Percentiles rank a stretch among this genome's conserved stretches.
phyloP scores from a whole-genome alignment of 2,329 filamentous ascomycete genomes.

The Madurella fahalii region DNA sequence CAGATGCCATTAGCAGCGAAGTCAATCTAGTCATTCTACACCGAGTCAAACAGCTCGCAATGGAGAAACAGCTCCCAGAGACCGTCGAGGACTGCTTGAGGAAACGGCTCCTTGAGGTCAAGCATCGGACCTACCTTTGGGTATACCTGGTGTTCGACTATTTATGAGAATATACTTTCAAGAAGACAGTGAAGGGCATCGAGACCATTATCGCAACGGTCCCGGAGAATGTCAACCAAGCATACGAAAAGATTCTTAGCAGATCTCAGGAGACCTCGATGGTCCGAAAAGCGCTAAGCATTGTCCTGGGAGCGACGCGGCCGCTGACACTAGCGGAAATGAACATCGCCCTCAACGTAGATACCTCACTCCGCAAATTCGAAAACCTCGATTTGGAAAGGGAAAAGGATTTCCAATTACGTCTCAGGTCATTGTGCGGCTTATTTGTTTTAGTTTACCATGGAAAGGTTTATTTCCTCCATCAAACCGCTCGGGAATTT shows the following conservation, averaged over 20 bases:
- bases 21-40: slow-evolving; percentile 33
- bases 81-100: slow-evolving; percentile 7
- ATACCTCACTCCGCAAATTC: neutral
- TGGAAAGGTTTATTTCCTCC: slow-evolving; percentile 21
- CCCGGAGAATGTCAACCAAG: slow-evolving; percentile 29
- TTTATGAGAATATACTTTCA: slow-evolving; percentile 18
- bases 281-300: slow-evolving; percentile 9
- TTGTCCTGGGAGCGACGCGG: slow-evolving; percentile 15
- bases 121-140: slow-evolving; percentile 38
- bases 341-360: slow-evolving; percentile 16
- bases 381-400: slow-evolving; percentile 12
- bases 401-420: slow-evolving; percentile 18
- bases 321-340: slow-evolving; percentile 19
- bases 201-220: slow-evolving; percentile 14
- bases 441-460: slow-evolving; percentile 29
- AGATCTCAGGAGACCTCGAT: slow-evolving; percentile 8
- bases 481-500: slow-evolving; percentile 33
- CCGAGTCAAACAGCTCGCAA: slow-evolving; percentile 24
- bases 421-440: slow-evolving; percentile 27
- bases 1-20: slow-evolving; percentile 33
- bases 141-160: slow-evolving; percentile 35
- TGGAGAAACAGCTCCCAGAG: too few species aligned
- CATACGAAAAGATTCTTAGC: slow-evolving; percentile 30
- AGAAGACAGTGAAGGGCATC: too few species aligned
- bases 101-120: slow-evolving; percentile 18